Evolutionary conservation across 108 stramenopile genomes (phyloP), one percentile per base, ranked within the genome.

Genomic region (Nitzschia palea): DNA sequence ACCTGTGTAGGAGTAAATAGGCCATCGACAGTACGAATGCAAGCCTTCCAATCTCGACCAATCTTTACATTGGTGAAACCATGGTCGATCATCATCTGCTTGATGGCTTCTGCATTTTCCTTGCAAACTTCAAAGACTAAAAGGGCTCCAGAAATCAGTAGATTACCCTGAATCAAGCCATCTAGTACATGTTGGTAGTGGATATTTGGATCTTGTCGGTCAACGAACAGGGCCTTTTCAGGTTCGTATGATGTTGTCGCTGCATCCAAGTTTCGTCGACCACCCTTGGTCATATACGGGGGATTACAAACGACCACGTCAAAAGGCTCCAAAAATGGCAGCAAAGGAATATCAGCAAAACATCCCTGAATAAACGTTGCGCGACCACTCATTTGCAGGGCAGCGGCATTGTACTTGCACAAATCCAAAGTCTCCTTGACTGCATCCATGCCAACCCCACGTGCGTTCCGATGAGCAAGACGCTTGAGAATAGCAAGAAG

Each of bases 111-210:
- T 4, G 66, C 27, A 23, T 58, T 67, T 26, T 58, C 66, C 48
- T 58, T 55, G 28, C 66, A 58, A 0, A 67, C 66, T 28, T 67
- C 66, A 45, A 67, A 67, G 14, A 67, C 66, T 15, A 67, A 27
- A 9, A 55, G 54, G 1, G 56, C 23, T 1, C 66, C 66, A 27
- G 26, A 15, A 2, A n/a, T 15, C 8, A 67, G 14, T 3, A 67
- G 54, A 10, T 37, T 29, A 1, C 56, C 56, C n/a, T 25, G 56
- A 44, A 48, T 28, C 56, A 67, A 32, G 26, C 56, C 55, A 29
- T 67, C 18, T 15, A 67, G 26, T 12, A 67, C 66, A 28, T 67
- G 23, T 58, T 48, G 29, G 34, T 67, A 67, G 55, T 67, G 66
- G 14, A 67, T 27, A 4, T 48, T 44, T 2, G 34, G 42, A 1